A percentile compares a stretch with the other conserved stretches of the same genome.
These are phyloP conservation scores for Microcyclospora pomicola DNA, from an alignment of 2,329 filamentous ascomycete genomes.

Conservation along the genomic window DNA sequence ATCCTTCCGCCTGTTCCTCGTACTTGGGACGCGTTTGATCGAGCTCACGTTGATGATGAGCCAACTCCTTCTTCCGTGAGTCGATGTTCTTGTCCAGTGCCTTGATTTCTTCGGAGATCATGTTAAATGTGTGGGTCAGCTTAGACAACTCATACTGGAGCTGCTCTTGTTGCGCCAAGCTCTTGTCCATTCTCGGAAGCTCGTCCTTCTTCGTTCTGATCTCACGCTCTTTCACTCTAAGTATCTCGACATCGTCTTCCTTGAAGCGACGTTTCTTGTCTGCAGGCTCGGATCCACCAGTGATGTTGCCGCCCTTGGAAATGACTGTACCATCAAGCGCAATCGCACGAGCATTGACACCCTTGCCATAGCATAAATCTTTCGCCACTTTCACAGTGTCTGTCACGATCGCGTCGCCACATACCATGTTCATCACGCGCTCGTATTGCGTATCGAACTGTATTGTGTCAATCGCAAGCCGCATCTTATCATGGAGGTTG, in stretches of 20 bases:
- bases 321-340: constrained; percentile 93
- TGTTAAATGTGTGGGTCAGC: constrained; percentile 61
- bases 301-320: constrained; percentile 93
- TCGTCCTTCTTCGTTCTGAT: constrained; percentile 64
- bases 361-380: constrained; percentile 72
- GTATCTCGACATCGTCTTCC: constrained; percentile 73
- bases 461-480: constrained; percentile 88
- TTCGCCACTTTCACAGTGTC: constrained; percentile 79
- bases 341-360: constrained; percentile 83
- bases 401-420: constrained; percentile 87
- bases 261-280: constrained; percentile 65
- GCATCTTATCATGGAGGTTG: constrained; percentile 63
- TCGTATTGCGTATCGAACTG: constrained; percentile 82
- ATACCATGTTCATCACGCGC: constrained; percentile 87
- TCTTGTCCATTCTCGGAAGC: constrained; percentile 64
- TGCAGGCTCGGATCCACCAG: constrained; percentile 72
- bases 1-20: constrained; percentile 52
- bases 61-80: constrained; percentile 71
- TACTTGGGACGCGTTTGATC: constrained; percentile 66
- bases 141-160: constrained; percentile 67
- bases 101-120: constrained; percentile 60
- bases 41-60: constrained; percentile 59
- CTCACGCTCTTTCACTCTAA: constrained; percentile 64
- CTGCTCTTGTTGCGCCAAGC: constrained; percentile 63
- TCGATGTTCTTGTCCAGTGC: constrained; percentile 69